phyloP scores from a whole-genome alignment of 805 yeast species.

The Starmerella bombi region DNA sequence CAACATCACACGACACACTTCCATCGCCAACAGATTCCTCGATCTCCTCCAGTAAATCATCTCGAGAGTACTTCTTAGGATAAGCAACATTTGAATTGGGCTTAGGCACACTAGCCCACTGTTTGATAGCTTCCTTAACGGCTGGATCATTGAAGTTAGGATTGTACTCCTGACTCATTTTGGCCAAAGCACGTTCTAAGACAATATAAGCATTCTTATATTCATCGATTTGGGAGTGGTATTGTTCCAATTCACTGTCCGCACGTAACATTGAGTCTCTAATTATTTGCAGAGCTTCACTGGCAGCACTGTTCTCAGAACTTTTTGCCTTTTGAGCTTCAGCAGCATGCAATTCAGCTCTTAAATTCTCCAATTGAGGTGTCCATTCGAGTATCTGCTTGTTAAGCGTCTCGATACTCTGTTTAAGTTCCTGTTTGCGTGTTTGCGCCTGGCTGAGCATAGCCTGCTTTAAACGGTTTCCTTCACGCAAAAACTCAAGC shows the following conservation, averaged over 20 bases:
- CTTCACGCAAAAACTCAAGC: conserved; percentile 22
- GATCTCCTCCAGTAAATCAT: neutral
- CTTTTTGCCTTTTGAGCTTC: conserved; percentile 26
- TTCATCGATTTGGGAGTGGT: conserved; percentile 5
- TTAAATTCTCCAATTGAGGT: neutral
- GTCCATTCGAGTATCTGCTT: conserved; percentile 16
- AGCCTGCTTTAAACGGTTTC: conserved; percentile 28
- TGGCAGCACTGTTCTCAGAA: conserved; percentile 14
- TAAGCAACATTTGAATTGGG: neutral
- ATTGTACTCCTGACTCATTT: conserved; percentile 49
- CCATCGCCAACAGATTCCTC: neutral
- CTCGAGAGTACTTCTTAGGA: neutral
- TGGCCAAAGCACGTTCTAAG: conserved; percentile 31
- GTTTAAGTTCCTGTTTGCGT: conserved; percentile 8
- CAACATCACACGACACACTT: neutral
- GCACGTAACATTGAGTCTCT: conserved; percentile 14
- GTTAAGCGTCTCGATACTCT: conserved; percentile 1
- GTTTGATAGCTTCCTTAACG: conserved; percentile 57
- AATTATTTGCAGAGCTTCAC: conserved; percentile 10
- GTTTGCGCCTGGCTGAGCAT: conserved; percentile 24
- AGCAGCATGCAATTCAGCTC: conserved; percentile 16
- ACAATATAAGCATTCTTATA: conserved; percentile 11
- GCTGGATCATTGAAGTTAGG: conserved; percentile 79
- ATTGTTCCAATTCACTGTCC: conserved; percentile 5
- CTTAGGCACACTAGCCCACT: conserved; percentile 22